Evolutionary conservation across 306 rosid genomes (phyloP).

Genomic region (Casuarina glauca): DNA sequence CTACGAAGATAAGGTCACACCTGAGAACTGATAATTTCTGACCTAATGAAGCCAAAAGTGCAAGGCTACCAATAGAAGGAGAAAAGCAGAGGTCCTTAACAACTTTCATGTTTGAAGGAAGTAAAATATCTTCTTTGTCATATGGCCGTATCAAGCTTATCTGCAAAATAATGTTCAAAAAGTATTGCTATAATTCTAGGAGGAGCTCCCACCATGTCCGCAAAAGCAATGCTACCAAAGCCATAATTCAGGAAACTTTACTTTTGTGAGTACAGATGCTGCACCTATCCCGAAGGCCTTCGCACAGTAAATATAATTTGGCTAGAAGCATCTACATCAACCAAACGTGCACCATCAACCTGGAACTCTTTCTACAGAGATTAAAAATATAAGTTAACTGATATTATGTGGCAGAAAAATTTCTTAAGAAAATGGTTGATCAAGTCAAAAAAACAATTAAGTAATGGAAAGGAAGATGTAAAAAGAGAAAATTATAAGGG

Average conservation of each 20-base stretch:
- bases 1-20: slow-evolving; percentile 36
- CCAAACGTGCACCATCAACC: slow-evolving; percentile 64
- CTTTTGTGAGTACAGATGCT: slow-evolving; percentile 57
- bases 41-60: slow-evolving; percentile 66
- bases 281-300: slow-evolving; percentile 60
- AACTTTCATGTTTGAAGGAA: slow-evolving; percentile 54
- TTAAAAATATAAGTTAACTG: slow-evolving; percentile 28
- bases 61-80: slow-evolving; percentile 54
- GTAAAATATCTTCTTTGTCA: slow-evolving; percentile 73
- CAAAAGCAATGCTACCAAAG: slow-evolving; percentile 16
- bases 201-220: slow-evolving; percentile 10
- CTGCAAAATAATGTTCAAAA: slow-evolving; percentile 45
- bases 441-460: not conserved
- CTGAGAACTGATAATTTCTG: slow-evolving; percentile 80
- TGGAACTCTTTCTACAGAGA: slow-evolving; percentile 56
- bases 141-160: slow-evolving; percentile 76
- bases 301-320: slow-evolving; percentile 69
- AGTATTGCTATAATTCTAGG: not conserved
- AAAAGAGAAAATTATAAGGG: not conserved
- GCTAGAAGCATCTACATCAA: slow-evolving; percentile 67
- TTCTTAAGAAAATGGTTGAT: slow-evolving; percentile 1
- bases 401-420: slow-evolving; percentile 17
- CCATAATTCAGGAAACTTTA: slow-evolving; percentile 35
- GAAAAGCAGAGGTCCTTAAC: slow-evolving; percentile 74
- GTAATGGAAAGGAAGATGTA: not conserved